Evolutionary conservation across 208 protist genomes (phyloP), one percentile per base, ranked within the genome.

Genomic region (Crithidia bombi): DNA sequence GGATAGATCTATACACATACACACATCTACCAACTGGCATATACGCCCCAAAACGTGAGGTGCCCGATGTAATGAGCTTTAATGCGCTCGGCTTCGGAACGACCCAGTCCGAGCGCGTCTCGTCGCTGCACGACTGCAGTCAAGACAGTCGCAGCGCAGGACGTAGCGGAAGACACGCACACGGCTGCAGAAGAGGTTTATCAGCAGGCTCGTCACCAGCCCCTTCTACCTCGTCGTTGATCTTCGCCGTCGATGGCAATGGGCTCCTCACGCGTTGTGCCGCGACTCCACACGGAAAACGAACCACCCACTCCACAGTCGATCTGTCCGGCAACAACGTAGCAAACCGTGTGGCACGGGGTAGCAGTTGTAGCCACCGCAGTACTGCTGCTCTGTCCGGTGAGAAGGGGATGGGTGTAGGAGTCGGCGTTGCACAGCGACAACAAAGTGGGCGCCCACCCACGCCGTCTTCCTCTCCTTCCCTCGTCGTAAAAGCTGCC

Each of bases 21-120:
- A n/a, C n/a, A n/a, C n/a, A n/a, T n/a, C n/a, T n/a, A n/a, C n/a
- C n/a, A n/a, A n/a, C n/a, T n/a, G n/a, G n/a, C n/a, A n/a, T n/a
- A n/a, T n/a, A n/a, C n/a, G n/a, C n/a, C n/a, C n/a, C n/a, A n/a
- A n/a, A 10, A 36, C 54, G n/a, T 0, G 10, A 32, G 23, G 21
- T 26, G n/a, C 32, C 44, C 46, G 14, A 66, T 66, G 61, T 54
- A 23, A 58, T 55, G 44, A 46, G n/a, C 52, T 66, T 43, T 32
- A 25, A 49, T 23, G 4, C 23, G 21, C 15, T 35, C 7, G 15
- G 32, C 50, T 23, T 67, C 19, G 61, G 46, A 5, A 43, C n/a
- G 61, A 33, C n/a, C 32, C 35, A n/a, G 19, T 33, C 46, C 2
- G 32, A 43, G 17, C 44, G 15, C 33, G 35, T 32, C 6, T 21